These are phyloP conservation scores for Ustilago esculenta DNA, from an alignment of 1,284 basidiomycete genomes.

Conservation along the genomic window DNA sequence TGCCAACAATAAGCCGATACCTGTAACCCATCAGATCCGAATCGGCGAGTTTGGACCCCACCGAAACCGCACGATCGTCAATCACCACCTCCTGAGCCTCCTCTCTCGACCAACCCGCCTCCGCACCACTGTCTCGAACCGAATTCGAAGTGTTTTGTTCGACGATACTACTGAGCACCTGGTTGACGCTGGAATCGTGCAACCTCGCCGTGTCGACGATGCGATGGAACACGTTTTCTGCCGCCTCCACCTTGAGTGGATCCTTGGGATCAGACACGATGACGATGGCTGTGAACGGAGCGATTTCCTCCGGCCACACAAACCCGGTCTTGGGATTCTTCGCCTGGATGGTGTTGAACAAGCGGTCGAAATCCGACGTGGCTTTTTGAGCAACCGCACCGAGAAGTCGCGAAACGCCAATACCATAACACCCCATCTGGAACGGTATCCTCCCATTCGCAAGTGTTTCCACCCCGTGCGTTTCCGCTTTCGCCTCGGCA, in stretches of 20 bases:
- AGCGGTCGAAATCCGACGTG: conserved; percentile 4
- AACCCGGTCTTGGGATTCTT: conserved; percentile 43
- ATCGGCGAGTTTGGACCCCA: conserved; percentile 65
- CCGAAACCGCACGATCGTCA: conserved; percentile 62
- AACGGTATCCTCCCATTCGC: conserved; percentile 46
- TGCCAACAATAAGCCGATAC: conserved; percentile 60
- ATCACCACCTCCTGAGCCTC: conserved; percentile 49
- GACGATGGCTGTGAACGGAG: conserved; percentile 53
- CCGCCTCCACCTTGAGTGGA: not conserved
- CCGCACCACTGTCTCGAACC: not conserved
- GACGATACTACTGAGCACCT: not conserved
- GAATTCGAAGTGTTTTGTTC: not conserved
- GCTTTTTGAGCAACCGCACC: conserved; percentile 63
- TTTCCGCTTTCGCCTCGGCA: not conserved
- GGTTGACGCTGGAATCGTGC: not conserved
- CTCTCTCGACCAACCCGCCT: conserved; percentile 2
- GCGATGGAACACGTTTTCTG: not conserved
- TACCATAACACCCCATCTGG: conserved; percentile 68
- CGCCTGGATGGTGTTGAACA: not conserved
- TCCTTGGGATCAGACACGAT: conserved; percentile 21
- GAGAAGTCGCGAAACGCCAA: conserved; percentile 66
- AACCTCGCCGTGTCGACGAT: not conserved
- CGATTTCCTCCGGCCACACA: conserved; percentile 58
- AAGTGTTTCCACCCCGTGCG: conserved; percentile 6
- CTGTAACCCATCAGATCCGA: conserved; percentile 65